A percentile compares a stretch with the other conserved stretches of the same genome.
Evolutionary conservation across 371 early-diverging fungal species (phyloP).

Genomic region (Capillidium heterosporum): DNA sequence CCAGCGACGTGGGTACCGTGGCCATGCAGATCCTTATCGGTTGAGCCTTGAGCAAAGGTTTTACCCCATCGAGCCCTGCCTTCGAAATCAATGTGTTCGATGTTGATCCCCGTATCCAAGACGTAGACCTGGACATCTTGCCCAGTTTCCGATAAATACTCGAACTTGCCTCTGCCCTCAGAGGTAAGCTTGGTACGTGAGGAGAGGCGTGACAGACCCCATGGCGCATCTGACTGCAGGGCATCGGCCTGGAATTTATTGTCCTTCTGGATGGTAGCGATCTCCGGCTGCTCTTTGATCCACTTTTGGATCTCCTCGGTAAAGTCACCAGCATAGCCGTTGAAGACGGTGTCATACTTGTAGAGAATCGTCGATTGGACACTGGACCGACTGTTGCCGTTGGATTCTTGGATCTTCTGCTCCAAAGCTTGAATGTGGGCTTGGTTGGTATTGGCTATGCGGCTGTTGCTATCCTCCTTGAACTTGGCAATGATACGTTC

Average conservation of each 20-base stretch:
- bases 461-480: not conserved
- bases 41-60: conserved; percentile 15
- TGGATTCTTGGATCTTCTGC: not conserved
- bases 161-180: conserved; percentile 21
- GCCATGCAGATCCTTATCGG: conserved; percentile 26
- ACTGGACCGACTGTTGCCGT: not conserved
- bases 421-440: not conserved
- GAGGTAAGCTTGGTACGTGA: conserved; percentile 17
- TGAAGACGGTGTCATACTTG: not conserved
- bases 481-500: not conserved
- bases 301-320: not conserved
- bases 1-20: conserved; percentile 37
- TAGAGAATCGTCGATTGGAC: not conserved
- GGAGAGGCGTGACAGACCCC: conserved; percentile 36
- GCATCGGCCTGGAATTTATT: not conserved
- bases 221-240: conserved; percentile 8
- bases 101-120: conserved; percentile 63
- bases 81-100: conserved; percentile 51
- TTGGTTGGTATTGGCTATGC: not conserved
- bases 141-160: conserved; percentile 18
- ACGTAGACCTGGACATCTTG: conserved; percentile 50
- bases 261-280: not conserved
- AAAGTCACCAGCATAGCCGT: not conserved
- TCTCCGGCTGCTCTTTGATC: not conserved
- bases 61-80: conserved; percentile 47